Conservation (phyloP, 805 yeast species). For the Lachancea thermotolerans region DNA sequence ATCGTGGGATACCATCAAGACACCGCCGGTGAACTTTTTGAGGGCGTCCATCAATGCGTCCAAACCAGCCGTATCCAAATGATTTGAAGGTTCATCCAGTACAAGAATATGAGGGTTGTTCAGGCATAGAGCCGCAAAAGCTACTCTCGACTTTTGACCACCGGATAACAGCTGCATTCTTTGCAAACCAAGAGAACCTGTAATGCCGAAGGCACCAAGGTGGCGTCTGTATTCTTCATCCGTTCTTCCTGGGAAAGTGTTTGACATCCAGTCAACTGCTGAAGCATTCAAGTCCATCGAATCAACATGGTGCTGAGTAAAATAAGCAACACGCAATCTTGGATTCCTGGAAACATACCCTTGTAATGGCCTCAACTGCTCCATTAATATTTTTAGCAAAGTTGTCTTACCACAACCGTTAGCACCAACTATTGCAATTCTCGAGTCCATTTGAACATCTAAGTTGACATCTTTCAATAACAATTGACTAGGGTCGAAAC, state of each 20-base stretch:
- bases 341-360: conserved; percentile 80
- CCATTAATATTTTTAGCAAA: conserved; percentile 78
- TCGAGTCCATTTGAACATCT: conserved; percentile 86
- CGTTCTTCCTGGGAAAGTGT: conserved; percentile 81
- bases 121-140: conserved; percentile 91
- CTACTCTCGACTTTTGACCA: conserved; percentile 98
- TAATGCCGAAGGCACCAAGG: conserved; percentile 93
- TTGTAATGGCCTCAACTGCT: conserved; percentile 59
- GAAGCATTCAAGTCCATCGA: conserved; percentile 82
- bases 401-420: conserved; percentile 99
- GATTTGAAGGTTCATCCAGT: conserved; percentile 97
- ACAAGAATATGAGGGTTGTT: conserved; percentile 85
- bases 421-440: conserved; percentile 97
- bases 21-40: conserved; percentile 86
- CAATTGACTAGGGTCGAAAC: conserved; percentile 61
- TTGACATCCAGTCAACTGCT: conserved; percentile 93
- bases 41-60: conserved; percentile 93
- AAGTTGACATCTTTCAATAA: conserved; percentile 73
- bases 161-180: conserved; percentile 87
- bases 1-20: conserved; percentile 96
- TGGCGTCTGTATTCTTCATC: conserved; percentile 97
- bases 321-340: conserved; percentile 87
- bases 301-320: conserved; percentile 98
- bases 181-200: conserved; percentile 89
- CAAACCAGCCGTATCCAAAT: conserved; percentile 95